A percentile compares a stretch with the other conserved stretches of the same genome.
phyloP scores from a whole-genome alignment of 805 yeast species.

The Alloascoidea hylecoeti region DNA sequence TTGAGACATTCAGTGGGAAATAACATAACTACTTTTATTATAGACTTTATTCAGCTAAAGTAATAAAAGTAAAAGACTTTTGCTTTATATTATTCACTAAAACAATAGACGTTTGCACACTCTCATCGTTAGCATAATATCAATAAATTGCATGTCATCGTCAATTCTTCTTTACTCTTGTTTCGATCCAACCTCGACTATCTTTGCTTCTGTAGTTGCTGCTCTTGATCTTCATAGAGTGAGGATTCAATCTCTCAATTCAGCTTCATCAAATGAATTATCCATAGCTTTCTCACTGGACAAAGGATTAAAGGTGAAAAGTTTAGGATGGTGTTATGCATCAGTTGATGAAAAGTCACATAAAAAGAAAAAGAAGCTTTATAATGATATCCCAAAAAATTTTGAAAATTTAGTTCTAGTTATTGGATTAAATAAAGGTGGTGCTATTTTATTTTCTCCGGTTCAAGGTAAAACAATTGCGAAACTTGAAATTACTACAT shows the following conservation, averaged over 20 bases:
- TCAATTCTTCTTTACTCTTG: constrained; percentile 4
- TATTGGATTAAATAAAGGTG: constrained; percentile 53
- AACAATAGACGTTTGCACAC: too few relatives aligned
- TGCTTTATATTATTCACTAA: too few relatives aligned
- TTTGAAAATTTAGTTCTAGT: constrained; percentile 34
- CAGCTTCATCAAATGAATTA: constrained; percentile 19
- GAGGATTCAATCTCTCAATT: constrained; percentile 39
- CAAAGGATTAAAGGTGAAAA: constrained; percentile 32
- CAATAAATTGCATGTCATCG: too few relatives aligned
- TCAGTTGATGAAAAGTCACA: constrained; percentile 5
- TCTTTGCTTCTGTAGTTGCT: constrained; percentile 48
- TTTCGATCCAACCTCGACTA: constrained; percentile 51
- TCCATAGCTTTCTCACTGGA: constrained; percentile 38
- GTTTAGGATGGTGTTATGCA: constrained; percentile 35
- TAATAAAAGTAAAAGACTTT: too few relatives aligned
- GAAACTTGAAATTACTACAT: constrained; percentile 31
- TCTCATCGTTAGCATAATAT: too few relatives aligned
- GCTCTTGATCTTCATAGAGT: constrained; percentile 63
- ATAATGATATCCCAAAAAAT: constrained; percentile 2
- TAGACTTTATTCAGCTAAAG: too few relatives aligned
- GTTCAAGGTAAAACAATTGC: constrained; percentile 39
- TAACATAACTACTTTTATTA: too few relatives aligned
- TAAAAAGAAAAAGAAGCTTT: constrained; percentile 14
- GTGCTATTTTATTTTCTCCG: constrained; percentile 55
- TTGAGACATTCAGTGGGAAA: too few relatives aligned